Percentiles rank a stretch among this genome's conserved stretches.
phyloP scores from a whole-genome alignment of 768 basidiomycete genomes.

The Lepiota brunneoincarnata region DNA sequence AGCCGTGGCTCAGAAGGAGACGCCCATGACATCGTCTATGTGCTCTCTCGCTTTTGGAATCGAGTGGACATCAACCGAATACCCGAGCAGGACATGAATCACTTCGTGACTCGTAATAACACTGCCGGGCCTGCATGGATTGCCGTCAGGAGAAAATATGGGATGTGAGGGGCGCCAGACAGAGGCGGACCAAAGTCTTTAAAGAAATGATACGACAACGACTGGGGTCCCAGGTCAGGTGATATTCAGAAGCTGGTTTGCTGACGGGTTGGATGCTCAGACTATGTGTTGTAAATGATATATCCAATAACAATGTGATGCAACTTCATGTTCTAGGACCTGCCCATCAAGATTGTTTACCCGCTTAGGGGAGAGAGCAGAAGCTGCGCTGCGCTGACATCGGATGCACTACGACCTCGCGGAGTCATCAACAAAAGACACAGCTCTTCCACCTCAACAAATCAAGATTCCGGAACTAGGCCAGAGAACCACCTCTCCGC shows the following conservation, averaged over 20 bases:
- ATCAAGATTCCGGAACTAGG: neutral
- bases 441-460: neutral
- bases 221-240: conserved; percentile 3
- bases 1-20: conserved; percentile 72
- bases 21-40: conserved; percentile 73
- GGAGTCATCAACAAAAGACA: neutral
- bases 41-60: conserved; percentile 76
- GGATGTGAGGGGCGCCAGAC: conserved; percentile 36
- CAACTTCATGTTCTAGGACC: conserved; percentile 5
- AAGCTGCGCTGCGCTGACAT: neutral
- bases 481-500: neutral
- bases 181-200: neutral
- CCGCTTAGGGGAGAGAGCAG: neutral
- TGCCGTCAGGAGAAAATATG: conserved; percentile 73
- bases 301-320: conserved; percentile 7
- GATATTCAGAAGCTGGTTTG: conserved; percentile 1
- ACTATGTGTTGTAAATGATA: conserved; percentile 10
- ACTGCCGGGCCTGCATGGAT: conserved; percentile 71
- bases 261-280: conserved; percentile 2
- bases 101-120: conserved; percentile 59
- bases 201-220: neutral
- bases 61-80: conserved; percentile 84
- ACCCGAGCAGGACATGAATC: conserved; percentile 81
- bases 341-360: neutral
- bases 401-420: neutral